Percentiles rank a stretch among this genome's conserved stretches.
phyloP scores from a whole-genome alignment of 2,329 filamentous ascomycete species.

The Neonectria punicea region DNA sequence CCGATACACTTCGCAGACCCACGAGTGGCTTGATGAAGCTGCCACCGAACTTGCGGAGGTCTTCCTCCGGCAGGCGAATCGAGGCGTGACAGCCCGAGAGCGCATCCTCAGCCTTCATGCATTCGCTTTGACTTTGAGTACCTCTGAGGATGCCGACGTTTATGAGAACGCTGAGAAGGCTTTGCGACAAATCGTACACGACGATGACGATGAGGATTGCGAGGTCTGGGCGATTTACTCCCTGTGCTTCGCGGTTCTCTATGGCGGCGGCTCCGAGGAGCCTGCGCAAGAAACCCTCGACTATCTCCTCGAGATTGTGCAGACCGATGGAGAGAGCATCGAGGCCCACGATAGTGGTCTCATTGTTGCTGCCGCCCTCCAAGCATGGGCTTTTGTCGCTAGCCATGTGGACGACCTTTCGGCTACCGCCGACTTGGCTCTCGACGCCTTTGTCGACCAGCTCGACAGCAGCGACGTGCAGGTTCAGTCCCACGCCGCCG shows the following conservation, averaged over 20 bases:
- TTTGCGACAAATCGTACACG: conserved; percentile 50
- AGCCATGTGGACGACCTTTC: conserved; percentile 81
- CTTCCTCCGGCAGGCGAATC: conserved; percentile 76
- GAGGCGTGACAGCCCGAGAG: conserved; percentile 75
- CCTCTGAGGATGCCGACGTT: conserved; percentile 66
- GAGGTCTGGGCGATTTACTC: conserved; percentile 78
- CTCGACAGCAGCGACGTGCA: conserved; percentile 77
- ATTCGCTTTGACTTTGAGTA: conserved; percentile 74
- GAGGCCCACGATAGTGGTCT: conserved; percentile 76
- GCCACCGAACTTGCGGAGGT: conserved; percentile 68
- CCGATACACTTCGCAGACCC: conserved; percentile 47
- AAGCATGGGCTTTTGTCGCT: conserved; percentile 83
- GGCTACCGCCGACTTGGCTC: conserved; percentile 74
- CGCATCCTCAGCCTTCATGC: conserved; percentile 77
- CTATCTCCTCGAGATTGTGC: conserved; percentile 79
- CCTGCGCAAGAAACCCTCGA: conserved; percentile 78
- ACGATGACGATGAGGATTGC: conserved; percentile 72
- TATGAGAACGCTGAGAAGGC: conserved; percentile 44
- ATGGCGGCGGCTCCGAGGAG: conserved; percentile 76
- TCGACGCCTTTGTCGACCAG: conserved; percentile 87
- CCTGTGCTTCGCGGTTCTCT: conserved; percentile 77
- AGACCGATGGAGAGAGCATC: conserved; percentile 80
- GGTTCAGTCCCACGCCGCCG: conserved; percentile 81
- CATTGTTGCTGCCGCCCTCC: conserved; percentile 78
- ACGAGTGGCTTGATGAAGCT: conserved; percentile 64